Percentiles rank a stretch among this genome's conserved stretches.
These are phyloP conservation scores for Raphanus raphanistrum DNA, from an alignment of 345 rosid species.

Conservation along the genomic window DNA sequence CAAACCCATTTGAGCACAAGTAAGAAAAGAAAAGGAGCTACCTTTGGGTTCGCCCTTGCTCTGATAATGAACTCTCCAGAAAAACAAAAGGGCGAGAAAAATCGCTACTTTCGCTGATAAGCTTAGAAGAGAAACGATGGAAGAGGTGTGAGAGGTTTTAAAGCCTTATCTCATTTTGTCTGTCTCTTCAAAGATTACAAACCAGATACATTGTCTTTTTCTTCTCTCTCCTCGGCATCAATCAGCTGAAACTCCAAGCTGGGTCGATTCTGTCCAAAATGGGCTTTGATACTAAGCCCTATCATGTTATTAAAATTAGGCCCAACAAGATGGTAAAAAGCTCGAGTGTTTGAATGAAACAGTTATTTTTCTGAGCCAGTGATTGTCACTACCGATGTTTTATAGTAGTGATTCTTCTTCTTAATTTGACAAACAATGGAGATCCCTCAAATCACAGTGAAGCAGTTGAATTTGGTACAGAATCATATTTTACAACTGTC, in stretches of 20 bases:
- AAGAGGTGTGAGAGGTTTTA: constrained; percentile 27
- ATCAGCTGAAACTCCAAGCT: background rate
- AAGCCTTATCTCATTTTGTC: constrained; percentile 36
- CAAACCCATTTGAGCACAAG: constrained; percentile 3
- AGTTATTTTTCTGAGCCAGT: too few relatives aligned
- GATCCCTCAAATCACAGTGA: too few relatives aligned
- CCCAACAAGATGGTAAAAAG: background rate
- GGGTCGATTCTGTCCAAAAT: background rate
- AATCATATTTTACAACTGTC: too few relatives aligned
- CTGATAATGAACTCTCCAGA: background rate
- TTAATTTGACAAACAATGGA: too few relatives aligned
- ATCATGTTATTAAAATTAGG: background rate
- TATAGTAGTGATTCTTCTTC: too few relatives aligned
- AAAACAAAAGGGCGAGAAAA: background rate
- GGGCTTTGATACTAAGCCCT: constrained; percentile 6
- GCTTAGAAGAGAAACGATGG: background rate
- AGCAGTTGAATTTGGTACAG: too few relatives aligned
- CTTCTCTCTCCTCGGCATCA: background rate
- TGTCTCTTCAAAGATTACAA: constrained; percentile 21
- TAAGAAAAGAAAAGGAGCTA: constrained; percentile 21
- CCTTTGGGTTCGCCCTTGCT: constrained; percentile 26
- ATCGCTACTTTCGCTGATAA: background rate
- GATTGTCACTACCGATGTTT: too few relatives aligned
- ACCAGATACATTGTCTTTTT: background rate
- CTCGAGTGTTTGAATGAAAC: too few relatives aligned